Evolutionary conservation across 306 rosid species (phyloP), one percentile per base, ranked within the genome.

Genomic region (Oemleria cerasiformis): DNA sequence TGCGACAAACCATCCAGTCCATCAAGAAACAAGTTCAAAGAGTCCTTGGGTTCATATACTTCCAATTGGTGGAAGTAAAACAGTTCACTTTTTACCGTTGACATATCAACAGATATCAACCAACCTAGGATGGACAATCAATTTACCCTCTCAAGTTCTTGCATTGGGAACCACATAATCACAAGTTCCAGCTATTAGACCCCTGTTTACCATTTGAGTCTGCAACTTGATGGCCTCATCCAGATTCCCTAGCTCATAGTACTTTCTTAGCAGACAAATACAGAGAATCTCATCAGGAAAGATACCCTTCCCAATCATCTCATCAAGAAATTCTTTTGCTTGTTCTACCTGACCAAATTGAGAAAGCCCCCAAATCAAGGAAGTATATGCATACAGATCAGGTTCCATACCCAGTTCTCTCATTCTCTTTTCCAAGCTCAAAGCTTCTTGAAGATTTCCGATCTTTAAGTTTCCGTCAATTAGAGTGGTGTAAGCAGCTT

Each of bases 391-490:
- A 75, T 76, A 74, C 64, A 94, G 82, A 84, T 94, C 98, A 63
- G 89, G 77, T 73, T 86, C 90, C 74, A 87, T 65, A 75, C 91
- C 97, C 71, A 79, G 80, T 73, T 87, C 94, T 73, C 78, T 75
- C 98, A 94, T 94, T 78, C 77, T 87, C 72, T 75, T 61, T 38
- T 38, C 75, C 77, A 89, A 74, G 79, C 61, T 75, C 86, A 84
- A 79, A 84, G 96, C 96, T 84, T 91, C 90, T 69, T 84, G 80
- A 21, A 86, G 85, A 86, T 86, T 84, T 10, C 93, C 92, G 63
- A 80, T 91, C 90, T 94, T 94, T 76, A 94, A 86, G 73, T 91
- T 83, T 67, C 97, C 97, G 82, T 91, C 92, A 78, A 91, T 91
- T 73, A 94, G 81, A 75, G 92, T 69, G 39, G 95, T 89, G 83